phyloP scores from a whole-genome alignment of 345 rosid genomes.

The Populus ilicifolia region DNA sequence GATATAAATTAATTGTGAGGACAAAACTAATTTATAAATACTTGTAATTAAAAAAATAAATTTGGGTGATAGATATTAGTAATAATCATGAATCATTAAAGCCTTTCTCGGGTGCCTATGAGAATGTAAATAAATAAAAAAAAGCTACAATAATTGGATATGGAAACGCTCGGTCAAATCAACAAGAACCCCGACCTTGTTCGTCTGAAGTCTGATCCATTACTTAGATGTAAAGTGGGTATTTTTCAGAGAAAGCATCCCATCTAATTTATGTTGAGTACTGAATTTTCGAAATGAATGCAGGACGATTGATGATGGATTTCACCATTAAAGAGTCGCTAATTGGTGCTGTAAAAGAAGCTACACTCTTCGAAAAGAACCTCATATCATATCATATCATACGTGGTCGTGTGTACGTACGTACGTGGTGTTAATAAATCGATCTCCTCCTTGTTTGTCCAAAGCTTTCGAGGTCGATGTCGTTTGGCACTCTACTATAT shows the following conservation, averaged over 20 bases:
- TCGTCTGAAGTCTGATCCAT: no score
- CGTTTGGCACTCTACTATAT: background rate
- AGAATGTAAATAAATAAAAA: background rate
- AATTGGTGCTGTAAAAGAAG: background rate
- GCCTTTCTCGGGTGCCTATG: no score
- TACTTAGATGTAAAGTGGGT: background rate
- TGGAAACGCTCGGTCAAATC: background rate
- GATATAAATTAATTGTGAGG: no score
- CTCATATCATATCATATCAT: no score
- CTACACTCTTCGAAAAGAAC: background rate
- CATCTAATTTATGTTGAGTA: background rate
- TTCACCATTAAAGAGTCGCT: background rate
- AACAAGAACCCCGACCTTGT: background rate
- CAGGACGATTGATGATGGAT: slow-evolving; percentile 20
- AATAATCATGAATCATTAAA: no score
- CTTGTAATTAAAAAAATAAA: no score
- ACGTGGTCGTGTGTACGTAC: background rate
- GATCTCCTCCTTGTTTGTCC: background rate
- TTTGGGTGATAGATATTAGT: no score
- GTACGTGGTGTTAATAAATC: background rate
- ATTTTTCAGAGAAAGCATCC: no score
- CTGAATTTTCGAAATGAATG: background rate
- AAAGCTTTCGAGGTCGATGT: background rate
- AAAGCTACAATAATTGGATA: background rate
- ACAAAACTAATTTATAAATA: no score